phyloP scores from a whole-genome alignment of 352 stramenopile species.

The Phytopythium boreale region DNA sequence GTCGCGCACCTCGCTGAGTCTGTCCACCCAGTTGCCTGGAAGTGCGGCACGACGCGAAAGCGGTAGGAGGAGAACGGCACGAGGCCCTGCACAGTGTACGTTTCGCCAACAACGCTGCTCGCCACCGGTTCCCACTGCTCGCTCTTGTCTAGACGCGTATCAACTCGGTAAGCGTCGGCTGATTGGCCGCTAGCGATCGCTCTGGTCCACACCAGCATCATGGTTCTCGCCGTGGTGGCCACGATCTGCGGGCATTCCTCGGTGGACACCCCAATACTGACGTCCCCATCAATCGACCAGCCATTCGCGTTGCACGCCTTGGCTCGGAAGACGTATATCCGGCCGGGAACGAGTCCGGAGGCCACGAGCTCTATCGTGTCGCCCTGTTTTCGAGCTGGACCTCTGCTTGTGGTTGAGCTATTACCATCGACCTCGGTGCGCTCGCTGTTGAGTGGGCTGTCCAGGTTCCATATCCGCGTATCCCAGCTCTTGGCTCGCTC shows the following conservation, averaged over 20 bases:
- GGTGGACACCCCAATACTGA: slow-evolving; percentile 49
- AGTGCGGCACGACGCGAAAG: slow-evolving; percentile 55
- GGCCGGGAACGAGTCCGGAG: slow-evolving; percentile 29
- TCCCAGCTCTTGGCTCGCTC: slow-evolving; percentile 11
- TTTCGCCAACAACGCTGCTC: slow-evolving; percentile 18
- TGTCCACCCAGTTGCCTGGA: slow-evolving; percentile 25
- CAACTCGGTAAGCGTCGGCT: slow-evolving; percentile 48
- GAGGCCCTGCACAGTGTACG: slow-evolving; percentile 21
- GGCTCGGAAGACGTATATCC: slow-evolving; percentile 48
- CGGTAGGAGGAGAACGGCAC: slow-evolving; percentile 42
- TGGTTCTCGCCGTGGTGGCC: slow-evolving; percentile 15
- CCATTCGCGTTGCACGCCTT: slow-evolving; percentile 43
- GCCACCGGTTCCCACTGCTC: slow-evolving; percentile 30
- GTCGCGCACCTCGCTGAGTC: slow-evolving; percentile 23
- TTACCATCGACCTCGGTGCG: background rate
- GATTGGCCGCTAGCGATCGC: slow-evolving; percentile 41
- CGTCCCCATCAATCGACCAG: slow-evolving; percentile 48
- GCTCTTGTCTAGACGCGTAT: slow-evolving; percentile 29
- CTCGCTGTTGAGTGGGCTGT: background rate
- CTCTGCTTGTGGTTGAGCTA: background rate
- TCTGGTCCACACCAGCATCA: slow-evolving; percentile 49
- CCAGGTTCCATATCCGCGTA: slow-evolving; percentile 3
- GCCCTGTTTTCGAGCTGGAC: background rate
- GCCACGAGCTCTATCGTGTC: slow-evolving; percentile 29
- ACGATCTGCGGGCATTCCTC: slow-evolving; percentile 53